phyloP scores from a whole-genome alignment of 805 yeast genomes.

The Nakazawaea laoshanensis region DNA sequence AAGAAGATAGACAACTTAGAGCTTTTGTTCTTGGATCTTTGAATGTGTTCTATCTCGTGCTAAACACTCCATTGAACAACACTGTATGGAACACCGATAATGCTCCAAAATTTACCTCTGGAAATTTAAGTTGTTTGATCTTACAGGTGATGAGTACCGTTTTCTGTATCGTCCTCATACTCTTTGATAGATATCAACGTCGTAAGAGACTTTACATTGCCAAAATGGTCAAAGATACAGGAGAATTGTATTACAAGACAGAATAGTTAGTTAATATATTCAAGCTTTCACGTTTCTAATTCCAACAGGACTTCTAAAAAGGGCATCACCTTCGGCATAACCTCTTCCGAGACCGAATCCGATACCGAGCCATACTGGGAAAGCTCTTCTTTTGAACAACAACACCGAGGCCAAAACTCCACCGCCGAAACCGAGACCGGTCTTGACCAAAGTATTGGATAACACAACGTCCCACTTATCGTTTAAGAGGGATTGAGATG shows the following conservation, averaged over 20 bases:
- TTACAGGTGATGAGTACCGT: conserved; percentile 5
- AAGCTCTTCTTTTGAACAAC: conserved; percentile 86
- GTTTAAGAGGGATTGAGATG: conserved; percentile 52
- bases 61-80: conserved; percentile 58
- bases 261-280: neutral
- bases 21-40: conserved; percentile 57
- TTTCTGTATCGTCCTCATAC: conserved; percentile 5
- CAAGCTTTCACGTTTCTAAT: conserved; percentile 66
- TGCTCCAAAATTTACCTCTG: conserved; percentile 42
- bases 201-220: conserved; percentile 6
- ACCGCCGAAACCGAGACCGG: conserved; percentile 93
- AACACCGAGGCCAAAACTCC: conserved; percentile 91
- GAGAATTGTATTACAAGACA: conserved; percentile 1
- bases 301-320: conserved; percentile 80
- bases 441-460: conserved; percentile 88
- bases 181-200: conserved; percentile 9
- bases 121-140: conserved; percentile 15
- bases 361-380: conserved; percentile 96
- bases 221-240: neutral
- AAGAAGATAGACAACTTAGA: conserved; percentile 52
- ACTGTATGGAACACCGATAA: conserved; percentile 42
- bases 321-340: conserved; percentile 96
- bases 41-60: conserved; percentile 56
- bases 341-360: conserved; percentile 99
- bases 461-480: conserved; percentile 93